A percentile compares a stretch with the other conserved stretches of the same genome.
Conservation (phyloP, 2,329 filamentous ascomycete species). For the Fusarium irregulare region DNA sequence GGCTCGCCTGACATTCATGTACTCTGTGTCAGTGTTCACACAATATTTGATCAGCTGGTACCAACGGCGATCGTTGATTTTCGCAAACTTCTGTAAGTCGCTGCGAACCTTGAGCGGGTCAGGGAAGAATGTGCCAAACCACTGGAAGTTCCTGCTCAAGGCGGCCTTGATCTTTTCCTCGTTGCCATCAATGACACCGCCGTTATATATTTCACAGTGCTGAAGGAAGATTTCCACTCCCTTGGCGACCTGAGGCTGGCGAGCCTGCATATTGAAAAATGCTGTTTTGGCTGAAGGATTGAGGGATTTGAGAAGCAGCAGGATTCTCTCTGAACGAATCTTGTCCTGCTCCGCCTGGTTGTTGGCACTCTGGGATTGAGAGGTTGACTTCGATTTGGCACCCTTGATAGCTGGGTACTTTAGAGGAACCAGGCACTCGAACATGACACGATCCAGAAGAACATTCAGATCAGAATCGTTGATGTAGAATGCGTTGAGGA, state of each 20-base stretch:
- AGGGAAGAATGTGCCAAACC: slow-evolving; percentile 79
- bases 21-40: slow-evolving; percentile 80
- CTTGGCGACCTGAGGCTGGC: slow-evolving; percentile 79
- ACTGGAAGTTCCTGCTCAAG: slow-evolving; percentile 78
- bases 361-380: slow-evolving; percentile 60
- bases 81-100: slow-evolving; percentile 91
- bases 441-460: slow-evolving; percentile 84
- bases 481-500: slow-evolving; percentile 89
- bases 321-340: slow-evolving; percentile 84
- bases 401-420: slow-evolving; percentile 77
- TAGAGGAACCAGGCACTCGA: slow-evolving; percentile 90
- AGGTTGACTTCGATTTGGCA: slow-evolving; percentile 68
- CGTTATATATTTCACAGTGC: slow-evolving; percentile 90
- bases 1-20: slow-evolving; percentile 88
- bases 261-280: slow-evolving; percentile 86
- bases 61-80: slow-evolving; percentile 86
- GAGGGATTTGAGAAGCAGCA: slow-evolving; percentile 82
- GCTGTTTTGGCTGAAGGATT: slow-evolving; percentile 84
- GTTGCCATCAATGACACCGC: slow-evolving; percentile 81
- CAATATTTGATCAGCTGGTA: slow-evolving; percentile 92
- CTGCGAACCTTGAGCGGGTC: slow-evolving; percentile 77
- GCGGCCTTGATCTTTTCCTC: slow-evolving; percentile 75
- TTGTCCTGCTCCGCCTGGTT: slow-evolving; percentile 76
- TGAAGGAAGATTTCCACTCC: slow-evolving; percentile 82
- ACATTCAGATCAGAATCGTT: slow-evolving; percentile 90